Conservation (phyloP, 1,284 basidiomycete genomes). For the Cutaneotrichosporon cutaneum region DNA sequence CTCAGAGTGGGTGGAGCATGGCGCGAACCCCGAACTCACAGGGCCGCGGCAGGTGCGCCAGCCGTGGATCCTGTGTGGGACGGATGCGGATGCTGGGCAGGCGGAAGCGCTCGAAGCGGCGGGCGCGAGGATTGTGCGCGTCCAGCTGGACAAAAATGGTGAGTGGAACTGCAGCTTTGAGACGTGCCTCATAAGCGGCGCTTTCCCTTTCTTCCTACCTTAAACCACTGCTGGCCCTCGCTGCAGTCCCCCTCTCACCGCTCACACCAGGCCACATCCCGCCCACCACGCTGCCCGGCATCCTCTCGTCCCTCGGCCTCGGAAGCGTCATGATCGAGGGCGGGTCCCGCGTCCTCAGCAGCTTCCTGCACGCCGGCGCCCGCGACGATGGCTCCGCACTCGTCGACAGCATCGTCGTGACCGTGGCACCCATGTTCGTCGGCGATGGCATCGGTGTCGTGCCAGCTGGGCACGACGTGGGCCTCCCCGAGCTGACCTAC, state of each 20-base stretch:
- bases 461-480: constrained; percentile 35
- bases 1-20: constrained; percentile 24
- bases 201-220: too few relatives aligned
- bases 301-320: constrained; percentile 61
- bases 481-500: constrained; percentile 37
- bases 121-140: constrained; percentile 45
- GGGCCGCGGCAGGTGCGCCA: constrained; percentile 61
- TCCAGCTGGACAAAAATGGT: constrained; percentile 53
- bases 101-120: constrained; percentile 42
- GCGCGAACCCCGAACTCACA: constrained; percentile 2
- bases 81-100: constrained; percentile 33
- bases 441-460: constrained; percentile 66
- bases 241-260: too few relatives aligned
- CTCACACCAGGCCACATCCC: constrained; percentile 55
- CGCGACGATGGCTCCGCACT: constrained; percentile 49
- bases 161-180: constrained; percentile 49
- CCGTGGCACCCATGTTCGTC: constrained; percentile 76
- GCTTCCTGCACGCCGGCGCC: constrained; percentile 61
- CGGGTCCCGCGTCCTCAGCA: constrained; percentile 76
- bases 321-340: constrained; percentile 91
- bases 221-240: too few relatives aligned
- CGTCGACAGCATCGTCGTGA: constrained; percentile 74
- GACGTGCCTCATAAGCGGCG: too few relatives aligned
- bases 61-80: constrained; percentile 69
- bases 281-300: constrained; percentile 59